Evolutionary conservation across 768 basidiomycete genomes (phyloP), one percentile per base, ranked within the genome.

Genomic region (Sporobolomyces roseus): DNA sequence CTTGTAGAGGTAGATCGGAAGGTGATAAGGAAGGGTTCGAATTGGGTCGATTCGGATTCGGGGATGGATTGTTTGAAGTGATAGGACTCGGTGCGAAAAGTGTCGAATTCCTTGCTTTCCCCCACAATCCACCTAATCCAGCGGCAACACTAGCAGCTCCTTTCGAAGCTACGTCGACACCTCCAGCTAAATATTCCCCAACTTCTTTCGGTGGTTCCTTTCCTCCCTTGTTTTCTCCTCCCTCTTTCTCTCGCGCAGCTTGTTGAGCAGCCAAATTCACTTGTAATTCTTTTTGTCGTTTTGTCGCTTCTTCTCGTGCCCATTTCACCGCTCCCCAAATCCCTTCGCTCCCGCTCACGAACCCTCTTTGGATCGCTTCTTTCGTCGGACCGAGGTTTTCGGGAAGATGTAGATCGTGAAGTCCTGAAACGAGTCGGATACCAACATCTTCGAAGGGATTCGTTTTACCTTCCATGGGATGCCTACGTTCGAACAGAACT

Each of bases 371-470:
- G 49, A 96, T 86, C 3, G 89, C 96, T 78, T 97, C 93, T 12
- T 91, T 85, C 1, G 93, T 88, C 2, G 94, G 92, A 7, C 87
- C 92, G 27, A 63, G 56, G 41, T 60, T 50, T 1, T 53, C 27
- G n/a, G 96, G 90, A 6, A 97, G 79, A 77, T 89, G 91, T 59
- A 99, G 83, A 33, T 97, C 94, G 77, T 96, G 92, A 23, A 98
- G 85, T 3, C 93, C 93, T 80, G 98, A 93, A 65, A 88, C 86
- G 30, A 99, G 84, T 14, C 93, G 87, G 6, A 98, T 82, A 13
- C 93, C 89, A 41, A 99, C 87, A 75, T 99, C 96, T 7, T 91
- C 83, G 6, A 97, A 88, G 1, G 90, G 86, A 19, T 89, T 89
- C 0, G 90, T 88, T 76, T 90, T 91, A 73, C 91, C 90, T 66